phyloP scores from a whole-genome alignment of 768 basidiomycete species.

The Russula lepida region DNA sequence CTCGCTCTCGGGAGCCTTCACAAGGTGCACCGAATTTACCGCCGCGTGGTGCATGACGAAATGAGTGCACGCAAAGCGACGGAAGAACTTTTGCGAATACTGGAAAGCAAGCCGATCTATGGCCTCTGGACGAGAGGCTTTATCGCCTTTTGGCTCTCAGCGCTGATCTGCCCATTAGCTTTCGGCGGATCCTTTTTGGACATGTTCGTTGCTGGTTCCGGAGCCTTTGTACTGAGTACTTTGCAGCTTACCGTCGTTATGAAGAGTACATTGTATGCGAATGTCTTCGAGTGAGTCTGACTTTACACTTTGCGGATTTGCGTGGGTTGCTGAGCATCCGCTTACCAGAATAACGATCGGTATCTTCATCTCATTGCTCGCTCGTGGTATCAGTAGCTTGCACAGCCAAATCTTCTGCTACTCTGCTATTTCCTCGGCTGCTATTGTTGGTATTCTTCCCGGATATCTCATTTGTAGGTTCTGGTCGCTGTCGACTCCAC shows the following conservation, averaged over 20 bases:
- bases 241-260: conserved; percentile 68
- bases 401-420: conserved; percentile 78
- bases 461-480: conserved; percentile 72
- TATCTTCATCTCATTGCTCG: conserved; percentile 70
- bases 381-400: conserved; percentile 77
- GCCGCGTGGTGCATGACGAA: conserved; percentile 85
- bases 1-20: conserved; percentile 82
- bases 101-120: conserved; percentile 59
- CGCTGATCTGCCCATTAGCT: conserved; percentile 74
- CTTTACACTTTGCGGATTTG: conserved; percentile 23
- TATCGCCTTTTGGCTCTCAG: conserved; percentile 63
- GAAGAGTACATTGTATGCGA: conserved; percentile 76
- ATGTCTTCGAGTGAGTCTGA: conserved; percentile 77
- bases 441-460: conserved; percentile 84
- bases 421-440: conserved; percentile 80
- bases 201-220: conserved; percentile 70
- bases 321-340: conserved; percentile 7
- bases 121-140: conserved; percentile 50
- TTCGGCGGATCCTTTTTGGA: conserved; percentile 81
- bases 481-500: conserved; percentile 10
- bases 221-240: conserved; percentile 58
- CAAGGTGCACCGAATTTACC: conserved; percentile 77
- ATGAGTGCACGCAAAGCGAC: conserved; percentile 75
- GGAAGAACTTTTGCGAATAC: conserved; percentile 50
- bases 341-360: conserved; percentile 67